Base-by-base conservation (phyloP, 108 stramenopile genomes). In the Ochromonas danica region DNA sequence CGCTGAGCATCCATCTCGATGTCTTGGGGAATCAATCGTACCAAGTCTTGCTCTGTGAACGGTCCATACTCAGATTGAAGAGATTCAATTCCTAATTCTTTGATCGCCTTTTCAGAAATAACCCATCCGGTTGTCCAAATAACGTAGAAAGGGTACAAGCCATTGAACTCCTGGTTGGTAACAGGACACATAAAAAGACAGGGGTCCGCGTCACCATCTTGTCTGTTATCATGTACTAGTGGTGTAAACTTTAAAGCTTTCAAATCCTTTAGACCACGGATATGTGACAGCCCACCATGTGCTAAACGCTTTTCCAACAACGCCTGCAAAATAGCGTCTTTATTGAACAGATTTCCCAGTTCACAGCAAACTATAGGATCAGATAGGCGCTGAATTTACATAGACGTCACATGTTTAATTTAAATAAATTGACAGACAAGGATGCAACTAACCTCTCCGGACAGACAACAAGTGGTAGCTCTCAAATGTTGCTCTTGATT, bases 341-440 rank as follows among this genome's bases (percentile, higher is more conserved):
- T 88, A 62, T 88, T 88, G 86, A 85, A 88, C 36, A 88, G 42
- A 82, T 87, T 77, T 25, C 87, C 87, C 38, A 87, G 82, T 79
- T 85, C 83, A 79, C 87, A 88, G 35, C 71, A 80, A 10, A 85
- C 87, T 39, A 88, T 71, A 6, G 87, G 87, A 10, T 81, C 87
- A 40, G 67, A 67, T 27, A 88, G 70, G 25, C 41, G 42, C 80
- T 87, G 77, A n/a, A 30, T 39, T 25, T 39, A 83, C 45, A 70
- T 38, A 51, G 3, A 39, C 3, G 0, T 31, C 41, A 43, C 74
- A 25, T 0, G 62, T 65, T 0, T 10, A 28, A 61, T 22, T 79
- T 27, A 0, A 70, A n/a, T 79, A 57, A 27, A 0, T 65, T 0
- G 30, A 79, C 0, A 41, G 0, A n/a, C n/a, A n/a, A n/a, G n/a